Percentiles rank a stretch among this genome's conserved stretches.
Conservation (phyloP, 139 green algal species). For the Gonium pectorale region DNA sequence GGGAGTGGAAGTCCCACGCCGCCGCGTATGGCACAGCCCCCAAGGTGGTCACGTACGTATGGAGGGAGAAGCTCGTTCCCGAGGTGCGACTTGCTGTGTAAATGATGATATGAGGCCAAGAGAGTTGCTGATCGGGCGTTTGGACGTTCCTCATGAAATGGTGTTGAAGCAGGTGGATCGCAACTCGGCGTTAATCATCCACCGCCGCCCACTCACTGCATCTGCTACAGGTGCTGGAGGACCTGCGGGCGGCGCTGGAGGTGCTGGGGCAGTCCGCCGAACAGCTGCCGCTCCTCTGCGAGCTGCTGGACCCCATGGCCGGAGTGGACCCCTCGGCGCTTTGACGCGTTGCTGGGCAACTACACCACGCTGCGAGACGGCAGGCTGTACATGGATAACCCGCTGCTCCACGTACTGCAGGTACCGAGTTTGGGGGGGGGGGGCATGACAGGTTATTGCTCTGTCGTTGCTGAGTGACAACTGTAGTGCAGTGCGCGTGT, state of each 20-base stretch:
- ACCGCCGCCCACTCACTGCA: too few species aligned
- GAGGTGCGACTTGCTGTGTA: too few species aligned
- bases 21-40: background rate
- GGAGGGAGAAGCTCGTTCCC: background rate
- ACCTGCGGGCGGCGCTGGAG: slow-evolving; percentile 8
- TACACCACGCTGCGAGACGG: background rate
- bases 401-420: background rate
- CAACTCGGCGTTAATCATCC: too few species aligned
- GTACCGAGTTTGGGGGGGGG: too few species aligned
- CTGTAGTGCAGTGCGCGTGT: too few species aligned
- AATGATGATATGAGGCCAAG: too few species aligned
- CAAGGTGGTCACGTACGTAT: background rate
- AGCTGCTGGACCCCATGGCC: background rate
- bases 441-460: too few species aligned
- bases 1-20: slow-evolving; percentile 2
- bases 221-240: background rate
- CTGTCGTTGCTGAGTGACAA: too few species aligned
- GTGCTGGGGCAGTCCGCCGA: background rate
- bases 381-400: background rate
- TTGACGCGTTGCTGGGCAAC: background rate
- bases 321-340: background rate
- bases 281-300: background rate
- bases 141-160: too few species aligned
- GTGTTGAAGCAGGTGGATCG: too few species aligned
- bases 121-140: too few species aligned